phyloP scores from a whole-genome alignment of 2,329 filamentous ascomycete species.

The Aspergillus pseudotamarii region DNA sequence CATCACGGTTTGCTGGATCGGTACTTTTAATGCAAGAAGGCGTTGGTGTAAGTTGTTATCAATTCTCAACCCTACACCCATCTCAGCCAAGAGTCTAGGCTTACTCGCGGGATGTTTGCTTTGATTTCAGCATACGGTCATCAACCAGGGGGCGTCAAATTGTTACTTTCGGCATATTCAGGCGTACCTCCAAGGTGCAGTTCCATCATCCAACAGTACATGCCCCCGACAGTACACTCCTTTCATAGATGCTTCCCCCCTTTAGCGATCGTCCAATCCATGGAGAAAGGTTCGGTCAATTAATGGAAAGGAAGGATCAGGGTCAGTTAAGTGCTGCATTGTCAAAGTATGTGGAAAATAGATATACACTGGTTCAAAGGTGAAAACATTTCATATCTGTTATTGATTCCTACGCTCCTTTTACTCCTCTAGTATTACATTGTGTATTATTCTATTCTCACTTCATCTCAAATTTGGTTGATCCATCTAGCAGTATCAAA shows the following conservation, averaged over 20 bases:
- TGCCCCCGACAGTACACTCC: slow-evolving; percentile 28
- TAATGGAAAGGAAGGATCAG: not conserved
- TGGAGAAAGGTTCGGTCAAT: not conserved
- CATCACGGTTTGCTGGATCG: slow-evolving; percentile 18
- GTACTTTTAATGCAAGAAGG: slow-evolving; percentile 19
- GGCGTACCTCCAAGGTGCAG: slow-evolving; percentile 38
- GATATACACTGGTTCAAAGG: not conserved
- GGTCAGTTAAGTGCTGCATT: not conserved
- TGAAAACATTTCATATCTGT: not conserved
- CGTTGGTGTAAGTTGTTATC: slow-evolving; percentile 21
- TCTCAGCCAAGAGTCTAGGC: slow-evolving; percentile 9
- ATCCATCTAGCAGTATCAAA: too few species aligned
- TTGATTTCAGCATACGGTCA: slow-evolving; percentile 38
- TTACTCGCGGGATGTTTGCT: slow-evolving; percentile 10
- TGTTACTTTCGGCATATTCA: slow-evolving; percentile 44
- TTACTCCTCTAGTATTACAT: not conserved
- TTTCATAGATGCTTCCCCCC: slow-evolving; percentile 7
- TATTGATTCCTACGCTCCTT: not conserved
- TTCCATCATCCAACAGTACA: slow-evolving; percentile 36
- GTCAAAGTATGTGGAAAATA: not conserved
- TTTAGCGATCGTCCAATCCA: not conserved
- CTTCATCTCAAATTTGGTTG: too few species aligned
- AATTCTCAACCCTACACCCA: slow-evolving; percentile 2
- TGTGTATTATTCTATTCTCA: not conserved
- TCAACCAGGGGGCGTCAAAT: slow-evolving; percentile 37